These are phyloP conservation scores for Aspergillus sp. DNA, from an alignment of 2,329 filamentous ascomycete genomes.

Conservation along the genomic window DNA sequence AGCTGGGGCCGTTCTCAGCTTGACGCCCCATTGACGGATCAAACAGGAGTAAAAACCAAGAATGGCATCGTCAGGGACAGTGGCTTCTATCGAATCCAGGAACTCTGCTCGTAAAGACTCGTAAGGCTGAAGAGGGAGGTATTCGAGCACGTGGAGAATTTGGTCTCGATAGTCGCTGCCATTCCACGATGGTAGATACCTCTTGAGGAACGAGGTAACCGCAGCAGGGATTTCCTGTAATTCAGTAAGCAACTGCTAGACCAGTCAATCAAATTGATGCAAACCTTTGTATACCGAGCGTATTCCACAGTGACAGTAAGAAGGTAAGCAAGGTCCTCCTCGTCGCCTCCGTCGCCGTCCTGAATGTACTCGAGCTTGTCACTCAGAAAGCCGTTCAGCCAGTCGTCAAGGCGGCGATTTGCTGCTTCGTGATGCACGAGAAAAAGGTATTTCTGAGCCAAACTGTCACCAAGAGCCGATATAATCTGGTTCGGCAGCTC, in stretches of 20 bases:
- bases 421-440: conserved; percentile 51
- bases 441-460: conserved; percentile 66
- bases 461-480: conserved; percentile 63
- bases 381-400: conserved; percentile 30
- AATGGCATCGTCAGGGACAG: conserved; percentile 39
- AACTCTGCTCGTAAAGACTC: conserved; percentile 28
- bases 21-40: conserved; percentile 46
- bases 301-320: conserved; percentile 25
- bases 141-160: conserved; percentile 26
- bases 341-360: conserved; percentile 39
- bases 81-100: conserved; percentile 32
- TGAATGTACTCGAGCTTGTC: conserved; percentile 26
- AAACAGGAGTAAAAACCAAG: conserved; percentile 59
- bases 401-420: conserved; percentile 31
- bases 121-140: conserved; percentile 20
- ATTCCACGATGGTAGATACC: conserved; percentile 53
- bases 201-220: conserved; percentile 32
- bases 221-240: conserved; percentile 24
- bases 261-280: too few species aligned
- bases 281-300: conserved; percentile 31
- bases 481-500: conserved; percentile 75
- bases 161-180: conserved; percentile 45
- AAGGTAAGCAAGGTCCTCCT: conserved; percentile 27
- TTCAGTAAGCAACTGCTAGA: conserved; percentile 3
- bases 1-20: conserved; percentile 20